These are phyloP conservation scores for Hibiscus syriacus DNA, from an alignment of 345 rosid species.

Conservation along the genomic window DNA sequence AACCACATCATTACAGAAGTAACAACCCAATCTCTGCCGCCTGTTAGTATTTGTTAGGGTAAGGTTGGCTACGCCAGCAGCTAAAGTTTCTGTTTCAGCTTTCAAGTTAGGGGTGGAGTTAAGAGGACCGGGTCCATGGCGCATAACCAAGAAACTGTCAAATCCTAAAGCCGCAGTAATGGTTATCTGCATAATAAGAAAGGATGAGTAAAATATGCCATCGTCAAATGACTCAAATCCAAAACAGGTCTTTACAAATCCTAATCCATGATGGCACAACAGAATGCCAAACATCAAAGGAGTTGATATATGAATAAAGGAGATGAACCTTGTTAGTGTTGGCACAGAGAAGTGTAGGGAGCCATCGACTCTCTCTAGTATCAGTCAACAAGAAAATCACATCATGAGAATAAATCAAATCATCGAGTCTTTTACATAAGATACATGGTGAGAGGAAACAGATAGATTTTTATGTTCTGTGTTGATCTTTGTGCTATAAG, in stretches of 20 bases:
- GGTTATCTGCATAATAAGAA: conserved; percentile 47
- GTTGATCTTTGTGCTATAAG: conserved; percentile 1
- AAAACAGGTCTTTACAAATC: neutral
- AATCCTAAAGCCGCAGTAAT: conserved; percentile 86
- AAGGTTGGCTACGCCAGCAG: conserved; percentile 37
- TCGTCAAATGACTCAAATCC: neutral
- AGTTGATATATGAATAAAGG: neutral
- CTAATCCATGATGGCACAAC: neutral
- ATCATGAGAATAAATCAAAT: conserved; percentile 75
- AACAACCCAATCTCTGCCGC: conserved; percentile 75
- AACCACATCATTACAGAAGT: conserved; percentile 95
- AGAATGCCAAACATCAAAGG: neutral
- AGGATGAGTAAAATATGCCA: neutral
- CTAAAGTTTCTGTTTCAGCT: conserved; percentile 20
- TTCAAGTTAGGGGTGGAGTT: conserved; percentile 21
- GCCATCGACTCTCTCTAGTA: conserved; percentile 98
- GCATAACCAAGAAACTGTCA: conserved; percentile 93
- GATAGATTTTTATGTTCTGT: neutral
- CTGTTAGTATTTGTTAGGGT: conserved; percentile 26
- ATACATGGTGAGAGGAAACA: neutral
- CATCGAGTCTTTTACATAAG: conserved; percentile 39
- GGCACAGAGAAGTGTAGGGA: conserved; percentile 83
- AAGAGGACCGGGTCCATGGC: conserved; percentile 89
- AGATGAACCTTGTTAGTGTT: conserved; percentile 63
- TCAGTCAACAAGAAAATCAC: conserved; percentile 87